Conservation (phyloP, 495 filamentous ascomycete genomes). For the Parathielavia appendiculata region DNA sequence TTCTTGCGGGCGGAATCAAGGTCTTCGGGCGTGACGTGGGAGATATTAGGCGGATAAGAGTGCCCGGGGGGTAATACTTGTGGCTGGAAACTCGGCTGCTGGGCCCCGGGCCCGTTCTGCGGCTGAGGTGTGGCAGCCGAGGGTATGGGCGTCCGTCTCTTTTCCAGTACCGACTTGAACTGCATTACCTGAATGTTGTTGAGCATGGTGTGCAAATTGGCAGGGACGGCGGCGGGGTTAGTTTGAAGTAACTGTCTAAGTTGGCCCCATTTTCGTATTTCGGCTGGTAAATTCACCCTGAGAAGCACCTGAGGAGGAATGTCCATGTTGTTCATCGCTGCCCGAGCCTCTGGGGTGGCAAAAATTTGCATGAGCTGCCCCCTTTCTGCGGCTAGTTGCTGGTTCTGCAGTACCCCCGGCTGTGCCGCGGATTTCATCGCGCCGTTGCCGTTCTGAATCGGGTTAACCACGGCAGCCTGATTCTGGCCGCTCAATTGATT, state of each 20-base stretch:
- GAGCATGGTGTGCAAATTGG: constrained; percentile 43
- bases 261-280: constrained; percentile 66
- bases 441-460: constrained; percentile 20
- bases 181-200: constrained; percentile 52
- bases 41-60: not conserved
- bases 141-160: not conserved
- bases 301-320: constrained; percentile 28
- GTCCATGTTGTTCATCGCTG: constrained; percentile 38
- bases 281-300: constrained; percentile 43
- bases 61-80: constrained; percentile 1
- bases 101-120: constrained; percentile 10
- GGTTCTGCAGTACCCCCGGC: not conserved
- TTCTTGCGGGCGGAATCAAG: constrained; percentile 5
- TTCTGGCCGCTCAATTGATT: constrained; percentile 18
- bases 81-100: constrained; percentile 14
- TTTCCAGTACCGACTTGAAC: constrained; percentile 34
- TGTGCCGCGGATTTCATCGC: constrained; percentile 8
- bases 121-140: not conserved
- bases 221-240: constrained; percentile 38
- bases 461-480: constrained; percentile 22
- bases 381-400: constrained; percentile 18
- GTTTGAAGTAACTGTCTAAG: constrained; percentile 57
- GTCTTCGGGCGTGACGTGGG: constrained; percentile 6
- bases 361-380: not conserved
- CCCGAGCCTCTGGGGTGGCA: constrained; percentile 21